phyloP scores from a whole-genome alignment of 352 stramenopile genomes.

The Phytopythium chamaehyphon region DNA sequence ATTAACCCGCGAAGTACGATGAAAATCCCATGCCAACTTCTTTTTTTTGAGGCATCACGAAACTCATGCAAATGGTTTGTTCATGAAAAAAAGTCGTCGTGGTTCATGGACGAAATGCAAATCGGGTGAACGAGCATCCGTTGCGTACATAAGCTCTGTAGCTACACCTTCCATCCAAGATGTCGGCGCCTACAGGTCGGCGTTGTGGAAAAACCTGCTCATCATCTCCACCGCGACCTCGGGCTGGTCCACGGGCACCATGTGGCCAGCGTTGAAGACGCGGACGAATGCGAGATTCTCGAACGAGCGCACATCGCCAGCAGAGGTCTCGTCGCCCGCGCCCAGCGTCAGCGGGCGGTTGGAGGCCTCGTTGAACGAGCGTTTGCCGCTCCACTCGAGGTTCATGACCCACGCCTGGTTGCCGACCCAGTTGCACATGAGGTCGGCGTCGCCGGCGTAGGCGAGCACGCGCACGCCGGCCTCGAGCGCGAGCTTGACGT shows the following conservation, averaged over 20 bases:
- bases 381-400: constrained; percentile 91
- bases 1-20: too few relatives aligned
- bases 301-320: constrained; percentile 43
- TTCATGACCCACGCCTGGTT: constrained; percentile 93
- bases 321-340: constrained; percentile 10
- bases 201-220: constrained; percentile 81
- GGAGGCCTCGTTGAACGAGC: constrained; percentile 70
- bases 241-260: constrained; percentile 93
- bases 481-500: constrained; percentile 84
- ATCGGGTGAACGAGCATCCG: too few relatives aligned
- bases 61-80: too few relatives aligned
- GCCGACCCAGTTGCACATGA: constrained; percentile 97
- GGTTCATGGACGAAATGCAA: too few relatives aligned
- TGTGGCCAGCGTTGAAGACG: constrained; percentile 93
- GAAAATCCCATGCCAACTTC: too few relatives aligned
- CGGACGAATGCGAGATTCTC: constrained; percentile 91
- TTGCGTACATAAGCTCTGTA: too few relatives aligned
- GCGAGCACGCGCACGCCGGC: constrained; percentile 83
- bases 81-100: too few relatives aligned
- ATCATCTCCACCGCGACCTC: constrained; percentile 90
- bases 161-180: too few relatives aligned
- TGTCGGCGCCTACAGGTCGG: constrained; percentile 30
- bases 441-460: constrained; percentile 96
- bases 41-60: too few relatives aligned
- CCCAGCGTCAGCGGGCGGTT: constrained; percentile 29